Evolutionary conservation across 768 basidiomycete species (phyloP).

Genomic region (Hysterangium stoloniferum): DNA sequence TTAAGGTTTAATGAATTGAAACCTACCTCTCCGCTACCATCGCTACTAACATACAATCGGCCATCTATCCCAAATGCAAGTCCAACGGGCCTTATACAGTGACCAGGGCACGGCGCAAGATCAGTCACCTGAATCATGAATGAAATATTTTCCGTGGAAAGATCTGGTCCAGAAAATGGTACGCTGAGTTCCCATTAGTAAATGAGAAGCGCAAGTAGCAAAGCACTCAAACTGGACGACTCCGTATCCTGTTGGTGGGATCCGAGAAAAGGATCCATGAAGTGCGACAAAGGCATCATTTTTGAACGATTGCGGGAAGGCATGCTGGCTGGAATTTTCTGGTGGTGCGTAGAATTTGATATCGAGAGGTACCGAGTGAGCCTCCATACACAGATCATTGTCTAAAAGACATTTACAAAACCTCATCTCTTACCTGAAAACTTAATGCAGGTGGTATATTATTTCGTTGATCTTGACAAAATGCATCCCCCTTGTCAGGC

Average conservation of each 20-base stretch:
- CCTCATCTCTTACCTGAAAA: conserved; percentile 29
- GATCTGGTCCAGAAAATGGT: conserved; percentile 15
- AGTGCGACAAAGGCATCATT: conserved; percentile 38
- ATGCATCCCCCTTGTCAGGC: conserved; percentile 24
- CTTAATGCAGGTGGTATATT: conserved; percentile 32
- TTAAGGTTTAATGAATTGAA: too few relatives aligned
- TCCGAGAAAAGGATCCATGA: conserved; percentile 36
- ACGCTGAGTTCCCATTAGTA: conserved; percentile 10
- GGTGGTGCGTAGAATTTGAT: conserved; percentile 32
- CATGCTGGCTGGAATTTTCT: conserved; percentile 12
- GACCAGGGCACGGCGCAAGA: conserved; percentile 31
- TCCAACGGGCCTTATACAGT: conserved; percentile 38
- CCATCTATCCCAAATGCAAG: conserved; percentile 31
- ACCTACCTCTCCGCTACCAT: conserved; percentile 32
- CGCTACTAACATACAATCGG: conserved; percentile 33
- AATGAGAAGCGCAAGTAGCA: background rate
- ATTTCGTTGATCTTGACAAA: conserved; percentile 27
- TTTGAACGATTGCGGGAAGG: conserved; percentile 23
- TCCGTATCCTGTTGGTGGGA: conserved; percentile 40
- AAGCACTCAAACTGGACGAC: conserved; percentile 28
- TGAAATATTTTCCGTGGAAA: conserved; percentile 4
- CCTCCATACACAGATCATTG: conserved; percentile 19
- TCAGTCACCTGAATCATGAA: conserved; percentile 35
- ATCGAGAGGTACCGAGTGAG: conserved; percentile 40
- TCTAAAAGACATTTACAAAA: background rate